Evolutionary conservation across 2,329 filamentous ascomycete species (phyloP).

Genomic region (Xylaria arbuscula): DNA sequence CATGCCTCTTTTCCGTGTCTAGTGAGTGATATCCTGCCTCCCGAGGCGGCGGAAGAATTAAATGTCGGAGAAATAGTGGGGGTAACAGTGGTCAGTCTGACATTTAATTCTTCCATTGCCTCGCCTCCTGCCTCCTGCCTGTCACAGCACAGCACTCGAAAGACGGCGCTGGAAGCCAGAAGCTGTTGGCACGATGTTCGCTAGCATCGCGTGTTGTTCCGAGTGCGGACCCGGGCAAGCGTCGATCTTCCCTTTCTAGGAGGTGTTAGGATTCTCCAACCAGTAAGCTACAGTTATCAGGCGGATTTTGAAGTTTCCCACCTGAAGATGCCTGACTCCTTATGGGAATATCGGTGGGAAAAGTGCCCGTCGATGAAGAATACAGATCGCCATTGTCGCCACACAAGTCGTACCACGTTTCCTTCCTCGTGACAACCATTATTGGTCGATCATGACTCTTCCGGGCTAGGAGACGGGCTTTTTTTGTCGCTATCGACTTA

Average conservation of each 20-base stretch:
- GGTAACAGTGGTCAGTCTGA: too few species aligned
- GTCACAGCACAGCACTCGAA: background rate
- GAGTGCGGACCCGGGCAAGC: constrained; percentile 36
- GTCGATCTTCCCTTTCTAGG: constrained; percentile 43
- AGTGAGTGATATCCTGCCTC: background rate
- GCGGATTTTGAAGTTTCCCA: constrained; percentile 18
- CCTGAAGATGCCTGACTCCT: constrained; percentile 32
- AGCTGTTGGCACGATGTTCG: constrained; percentile 31
- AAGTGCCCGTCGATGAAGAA: constrained; percentile 30
- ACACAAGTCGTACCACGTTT: constrained; percentile 37
- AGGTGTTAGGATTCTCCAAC: constrained; percentile 33
- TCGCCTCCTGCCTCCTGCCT: constrained; percentile 7
- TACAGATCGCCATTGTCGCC: constrained; percentile 37
- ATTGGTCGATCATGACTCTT: constrained; percentile 42
- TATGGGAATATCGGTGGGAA: constrained; percentile 39
- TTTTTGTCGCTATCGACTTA: constrained; percentile 31
- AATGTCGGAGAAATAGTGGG: too few species aligned
- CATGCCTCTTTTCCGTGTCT: background rate
- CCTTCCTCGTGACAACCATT: constrained; percentile 41
- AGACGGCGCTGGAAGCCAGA: constrained; percentile 21
- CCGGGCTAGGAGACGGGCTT: constrained; percentile 29
- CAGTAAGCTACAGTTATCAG: constrained; percentile 11
- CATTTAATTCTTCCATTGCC: too few species aligned
- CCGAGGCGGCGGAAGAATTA: too few species aligned
- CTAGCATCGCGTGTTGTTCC: constrained; percentile 5